A percentile compares a stretch with the other conserved stretches of the same genome.
phyloP scores from a whole-genome alignment of 1,284 basidiomycete genomes.

The Ganoderma leucocontextum region DNA sequence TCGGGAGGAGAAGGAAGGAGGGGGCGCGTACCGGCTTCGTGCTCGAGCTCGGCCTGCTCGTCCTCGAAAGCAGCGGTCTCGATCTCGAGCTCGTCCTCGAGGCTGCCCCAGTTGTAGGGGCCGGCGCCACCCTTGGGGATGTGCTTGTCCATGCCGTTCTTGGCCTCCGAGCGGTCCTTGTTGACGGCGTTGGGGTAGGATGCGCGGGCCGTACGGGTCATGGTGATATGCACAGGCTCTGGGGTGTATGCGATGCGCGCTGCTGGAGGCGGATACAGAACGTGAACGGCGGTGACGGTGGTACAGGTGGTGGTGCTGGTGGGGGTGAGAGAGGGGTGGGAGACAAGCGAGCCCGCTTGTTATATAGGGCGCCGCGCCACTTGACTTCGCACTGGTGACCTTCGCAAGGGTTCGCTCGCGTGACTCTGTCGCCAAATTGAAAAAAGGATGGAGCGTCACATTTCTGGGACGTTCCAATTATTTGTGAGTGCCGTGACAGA shows the following conservation, averaged over 20 bases:
- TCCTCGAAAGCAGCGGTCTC: conserved; percentile 63
- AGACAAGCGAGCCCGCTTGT: not conserved
- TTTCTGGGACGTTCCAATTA: conserved; percentile 32
- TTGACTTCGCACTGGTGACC: not conserved
- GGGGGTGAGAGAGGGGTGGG: conserved; percentile 15
- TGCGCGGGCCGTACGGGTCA: conserved; percentile 83
- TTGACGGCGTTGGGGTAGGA: conserved; percentile 76
- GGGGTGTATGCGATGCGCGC: conserved; percentile 1
- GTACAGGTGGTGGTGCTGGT: not conserved
- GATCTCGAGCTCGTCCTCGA: conserved; percentile 67
- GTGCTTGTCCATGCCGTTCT: conserved; percentile 76
- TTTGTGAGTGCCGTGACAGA: conserved; percentile 3
- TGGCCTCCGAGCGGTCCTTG: conserved; percentile 83
- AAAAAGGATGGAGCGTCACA: conserved; percentile 21
- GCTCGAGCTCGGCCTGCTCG: conserved; percentile 54
- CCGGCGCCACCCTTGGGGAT: conserved; percentile 84
- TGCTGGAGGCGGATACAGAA: not conserved
- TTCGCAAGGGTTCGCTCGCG: conserved; percentile 28
- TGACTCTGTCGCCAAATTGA: conserved; percentile 24
- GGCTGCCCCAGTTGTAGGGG: conserved; percentile 84
- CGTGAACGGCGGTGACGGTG: not conserved
- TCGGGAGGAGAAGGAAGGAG: not conserved
- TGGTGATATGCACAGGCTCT: conserved; percentile 39
- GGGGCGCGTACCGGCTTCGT: conserved; percentile 35
- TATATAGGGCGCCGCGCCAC: conserved; percentile 31